These are phyloP conservation scores for Phoma sp. DNA, from an alignment of 2,329 filamentous ascomycete species.

Conservation along the genomic window DNA sequence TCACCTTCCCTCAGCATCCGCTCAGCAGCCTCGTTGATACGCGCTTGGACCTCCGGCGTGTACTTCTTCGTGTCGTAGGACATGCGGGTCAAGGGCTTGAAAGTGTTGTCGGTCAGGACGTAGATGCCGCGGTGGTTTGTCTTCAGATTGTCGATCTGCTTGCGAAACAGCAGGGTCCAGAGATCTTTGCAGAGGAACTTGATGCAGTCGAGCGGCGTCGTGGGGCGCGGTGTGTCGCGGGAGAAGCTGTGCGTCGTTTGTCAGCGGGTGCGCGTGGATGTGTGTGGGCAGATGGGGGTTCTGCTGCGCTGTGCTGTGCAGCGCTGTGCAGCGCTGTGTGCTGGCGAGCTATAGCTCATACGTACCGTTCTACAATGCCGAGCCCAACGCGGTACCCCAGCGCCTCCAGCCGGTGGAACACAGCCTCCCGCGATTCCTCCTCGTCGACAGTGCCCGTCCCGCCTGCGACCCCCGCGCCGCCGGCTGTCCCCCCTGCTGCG, in stretches of 20 bases:
- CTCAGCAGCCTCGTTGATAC: slow-evolving; percentile 9
- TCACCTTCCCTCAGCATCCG: slow-evolving; percentile 40
- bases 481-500: slow-evolving; percentile 23
- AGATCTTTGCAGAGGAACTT: slow-evolving; percentile 99
- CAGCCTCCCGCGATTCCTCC: slow-evolving; percentile 82
- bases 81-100: slow-evolving; percentile 89
- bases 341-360: background rate
- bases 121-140: slow-evolving; percentile 98
- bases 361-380: slow-evolving; percentile 86
- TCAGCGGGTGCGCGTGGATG: background rate
- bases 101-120: slow-evolving; percentile 90
- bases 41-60: slow-evolving; percentile 32
- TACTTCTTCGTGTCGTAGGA: slow-evolving; percentile 67
- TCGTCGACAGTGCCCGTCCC: slow-evolving; percentile 62
- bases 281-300: background rate
- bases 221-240: slow-evolving; percentile 82
- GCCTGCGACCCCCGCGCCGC: slow-evolving; percentile 25
- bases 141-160: slow-evolving; percentile 98
- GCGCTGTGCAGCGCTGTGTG: background rate
- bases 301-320: too few species aligned
- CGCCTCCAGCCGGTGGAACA: slow-evolving; percentile 81
- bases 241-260: slow-evolving; percentile 66
- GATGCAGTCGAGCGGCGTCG: slow-evolving; percentile 91
- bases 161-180: slow-evolving; percentile 92
- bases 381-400: slow-evolving; percentile 91